phyloP scores from a whole-genome alignment of 768 basidiomycete species.

The Cytidiella melzeri region DNA sequence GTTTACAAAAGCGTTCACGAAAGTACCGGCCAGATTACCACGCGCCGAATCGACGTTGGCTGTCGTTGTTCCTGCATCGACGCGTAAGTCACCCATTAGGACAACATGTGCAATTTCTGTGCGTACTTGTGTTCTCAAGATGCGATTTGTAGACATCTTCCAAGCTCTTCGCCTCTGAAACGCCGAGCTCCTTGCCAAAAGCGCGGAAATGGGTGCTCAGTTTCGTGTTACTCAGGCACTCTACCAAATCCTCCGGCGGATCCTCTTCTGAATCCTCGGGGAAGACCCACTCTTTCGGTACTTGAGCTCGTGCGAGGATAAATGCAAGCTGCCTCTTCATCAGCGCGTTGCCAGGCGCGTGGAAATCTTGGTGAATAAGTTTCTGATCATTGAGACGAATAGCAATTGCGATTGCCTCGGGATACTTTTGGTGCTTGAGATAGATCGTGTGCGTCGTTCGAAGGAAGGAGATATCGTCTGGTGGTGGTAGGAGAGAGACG shows the following conservation, averaged over 20 bases:
- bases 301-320: slow-evolving; percentile 86
- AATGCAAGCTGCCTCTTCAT: slow-evolving; percentile 97
- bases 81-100: background rate
- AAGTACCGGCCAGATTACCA: slow-evolving; percentile 92
- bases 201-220: slow-evolving; percentile 81
- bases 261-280: slow-evolving; percentile 53
- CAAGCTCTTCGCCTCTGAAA: slow-evolving; percentile 80
- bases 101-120: background rate
- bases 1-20: slow-evolving; percentile 98
- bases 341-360: slow-evolving; percentile 84
- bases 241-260: slow-evolving; percentile 74
- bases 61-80: slow-evolving; percentile 49
- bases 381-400: slow-evolving; percentile 78
- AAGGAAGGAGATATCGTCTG: slow-evolving; percentile 88
- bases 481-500: slow-evolving; percentile 84
- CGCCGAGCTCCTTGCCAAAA: slow-evolving; percentile 92
- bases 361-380: slow-evolving; percentile 82
- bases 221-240: slow-evolving; percentile 81
- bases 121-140: slow-evolving; percentile 79
- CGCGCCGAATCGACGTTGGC: slow-evolving; percentile 88
- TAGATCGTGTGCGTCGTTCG: slow-evolving; percentile 87
- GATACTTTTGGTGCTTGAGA: slow-evolving; percentile 78
- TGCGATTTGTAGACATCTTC: slow-evolving; percentile 99
- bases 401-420: slow-evolving; percentile 84
- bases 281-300: slow-evolving; percentile 84